Conservation (phyloP, 2,329 filamentous ascomycete species). For the Aspergillus fijiensis region DNA sequence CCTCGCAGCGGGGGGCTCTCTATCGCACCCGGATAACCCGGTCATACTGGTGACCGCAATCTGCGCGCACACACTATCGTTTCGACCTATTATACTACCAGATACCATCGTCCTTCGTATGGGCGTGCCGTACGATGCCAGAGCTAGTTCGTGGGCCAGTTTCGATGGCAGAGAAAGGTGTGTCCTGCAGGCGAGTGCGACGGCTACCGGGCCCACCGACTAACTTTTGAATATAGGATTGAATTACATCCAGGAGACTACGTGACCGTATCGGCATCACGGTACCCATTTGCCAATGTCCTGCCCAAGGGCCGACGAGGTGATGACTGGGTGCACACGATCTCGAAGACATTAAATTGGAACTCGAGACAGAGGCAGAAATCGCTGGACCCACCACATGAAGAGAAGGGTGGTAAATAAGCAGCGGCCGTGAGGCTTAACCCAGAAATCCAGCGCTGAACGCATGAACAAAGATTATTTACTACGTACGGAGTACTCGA, state of each 20-base stretch:
- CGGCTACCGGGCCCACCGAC: not conserved
- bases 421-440: no score
- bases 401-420: not conserved
- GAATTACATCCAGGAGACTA: constrained; percentile 53
- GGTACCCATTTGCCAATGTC: constrained; percentile 54
- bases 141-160: constrained; percentile 91
- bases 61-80: constrained; percentile 90
- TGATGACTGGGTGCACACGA: constrained; percentile 53
- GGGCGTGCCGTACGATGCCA: constrained; percentile 90
- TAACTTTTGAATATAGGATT: constrained; percentile 31
- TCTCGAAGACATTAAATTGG: constrained; percentile 53
- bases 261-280: constrained; percentile 52
- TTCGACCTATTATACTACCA: constrained; percentile 92
- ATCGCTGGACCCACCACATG: constrained; percentile 28
- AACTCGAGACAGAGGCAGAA: constrained; percentile 51
- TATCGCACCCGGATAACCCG: constrained; percentile 94
- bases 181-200: not conserved
- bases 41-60: constrained; percentile 94
- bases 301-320: constrained; percentile 45
- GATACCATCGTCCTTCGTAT: constrained; percentile 92
- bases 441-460: no score
- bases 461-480: no score
- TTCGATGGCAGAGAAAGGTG: constrained; percentile 88
- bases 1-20: constrained; percentile 87
- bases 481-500: not conserved